Percentiles rank a stretch among this genome's conserved stretches.
Evolutionary conservation across 2,329 filamentous ascomycete genomes (phyloP).

Genomic region (Pseudogymnoascus sp.): DNA sequence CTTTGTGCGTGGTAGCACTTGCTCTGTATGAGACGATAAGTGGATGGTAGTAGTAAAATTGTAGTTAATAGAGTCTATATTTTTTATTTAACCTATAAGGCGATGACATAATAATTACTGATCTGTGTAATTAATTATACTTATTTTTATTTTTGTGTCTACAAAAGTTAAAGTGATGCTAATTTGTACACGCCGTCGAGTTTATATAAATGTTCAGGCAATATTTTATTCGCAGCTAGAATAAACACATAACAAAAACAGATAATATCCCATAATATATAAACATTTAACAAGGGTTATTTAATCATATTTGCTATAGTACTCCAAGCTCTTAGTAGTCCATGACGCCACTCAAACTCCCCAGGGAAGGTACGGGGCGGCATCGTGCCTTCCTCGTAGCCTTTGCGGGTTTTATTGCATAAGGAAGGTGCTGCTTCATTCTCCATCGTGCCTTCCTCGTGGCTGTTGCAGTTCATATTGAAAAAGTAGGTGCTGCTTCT

Average conservation of each 20-base stretch:
- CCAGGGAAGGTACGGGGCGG: neutral
- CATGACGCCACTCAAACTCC: too few species aligned
- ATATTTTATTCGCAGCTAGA: neutral
- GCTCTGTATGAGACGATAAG: neutral
- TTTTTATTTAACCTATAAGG: neutral
- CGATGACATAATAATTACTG: neutral
- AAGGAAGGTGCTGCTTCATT: too few species aligned
- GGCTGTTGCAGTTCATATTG: neutral
- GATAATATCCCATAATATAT: neutral
- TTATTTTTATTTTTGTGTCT: neutral
- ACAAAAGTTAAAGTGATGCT: neutral
- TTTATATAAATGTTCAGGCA: too few species aligned
- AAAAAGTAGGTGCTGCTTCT: neutral
- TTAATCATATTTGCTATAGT: neutral
- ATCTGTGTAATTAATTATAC: neutral
- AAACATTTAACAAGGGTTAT: too few species aligned
- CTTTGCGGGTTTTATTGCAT: too few species aligned
- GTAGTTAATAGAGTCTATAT: neutral
- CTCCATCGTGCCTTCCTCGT: neutral
- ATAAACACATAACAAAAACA: neutral
- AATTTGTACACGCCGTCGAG: neutral
- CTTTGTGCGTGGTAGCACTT: neutral
- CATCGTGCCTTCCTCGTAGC: too few species aligned
- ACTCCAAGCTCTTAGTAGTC: neutral
- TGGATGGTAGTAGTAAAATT: neutral